Base-by-base conservation (phyloP, 768 basidiomycete genomes). In the Psilocybe azurescens region DNA sequence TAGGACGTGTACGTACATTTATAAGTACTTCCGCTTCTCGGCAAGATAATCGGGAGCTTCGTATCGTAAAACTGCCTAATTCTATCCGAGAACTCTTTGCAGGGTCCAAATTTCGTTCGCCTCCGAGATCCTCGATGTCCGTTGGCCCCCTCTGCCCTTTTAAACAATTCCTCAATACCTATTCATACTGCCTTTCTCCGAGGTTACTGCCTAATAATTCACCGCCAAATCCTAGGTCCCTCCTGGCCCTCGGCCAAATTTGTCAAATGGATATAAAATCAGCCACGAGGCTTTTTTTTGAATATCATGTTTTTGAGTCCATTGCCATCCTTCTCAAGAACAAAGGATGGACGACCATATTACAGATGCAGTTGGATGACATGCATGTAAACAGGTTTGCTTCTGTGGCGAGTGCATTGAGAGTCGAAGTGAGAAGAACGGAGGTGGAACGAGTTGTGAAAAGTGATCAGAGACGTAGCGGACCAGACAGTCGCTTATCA, bases 41-140 rank as follows among this genome's bases (percentile, higher is more conserved):
- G 67, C 64, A 67, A 70, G 66, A 64, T 63, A 64, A 65, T 67
- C 70, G 65, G 69, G 64, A 61, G n/a, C 56, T 39, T 36, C 7
- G 33, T 36, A 32, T 39, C 61, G 38, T 39, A 54, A 33, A 46
- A 56, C 30, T 53, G 54, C 38, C 56, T 63, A 52, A 53, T 51
- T 50, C 49, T 51, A 49, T 62, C 44, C 53, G 55, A 39, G 46
- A 58, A 39, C 54, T 48, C 51, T 50, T 58, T 53, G 51, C 53
- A 56, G 52, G 62, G 53, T 41, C 20, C 28, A 28, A 33, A 56
- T 24, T 24, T 59, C 14, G 30, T 30, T 50, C 53, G 51, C 51
- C 56, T 53, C 44, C 56, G 33, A 55, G 55, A 41, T 49, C 56
- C 47, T 57, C 58, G 52, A 32, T 53, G 33, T 53, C 52, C 52